These are phyloP conservation scores for Rossbeevera mucosa DNA, from an alignment of 768 basidiomycete species.

Conservation along the genomic window DNA sequence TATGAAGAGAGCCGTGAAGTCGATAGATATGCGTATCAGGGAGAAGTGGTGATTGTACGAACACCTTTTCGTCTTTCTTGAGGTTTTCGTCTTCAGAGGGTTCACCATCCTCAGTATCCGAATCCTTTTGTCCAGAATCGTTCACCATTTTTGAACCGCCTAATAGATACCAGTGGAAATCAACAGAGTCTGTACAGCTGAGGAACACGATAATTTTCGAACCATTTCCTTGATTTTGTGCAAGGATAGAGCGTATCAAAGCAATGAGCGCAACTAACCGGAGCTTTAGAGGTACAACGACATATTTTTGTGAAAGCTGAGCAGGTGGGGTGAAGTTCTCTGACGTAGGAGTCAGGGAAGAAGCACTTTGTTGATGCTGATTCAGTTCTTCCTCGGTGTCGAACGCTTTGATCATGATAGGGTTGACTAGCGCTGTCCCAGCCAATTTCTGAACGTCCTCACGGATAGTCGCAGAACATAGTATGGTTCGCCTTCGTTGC, in stretches of 20 bases:
- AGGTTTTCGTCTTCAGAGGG: constrained; percentile 23
- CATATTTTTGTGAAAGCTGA: constrained; percentile 87
- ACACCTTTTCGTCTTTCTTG: constrained; percentile 40
- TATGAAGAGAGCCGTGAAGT: constrained; percentile 89
- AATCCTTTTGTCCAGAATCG: constrained; percentile 21
- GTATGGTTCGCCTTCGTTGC: constrained; percentile 74
- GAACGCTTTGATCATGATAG: constrained; percentile 78
- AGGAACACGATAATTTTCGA: constrained; percentile 91
- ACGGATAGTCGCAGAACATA: constrained; percentile 95
- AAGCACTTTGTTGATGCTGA: constrained; percentile 12
- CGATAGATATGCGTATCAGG: constrained; percentile 81
- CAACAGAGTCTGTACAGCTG: constrained; percentile 96
- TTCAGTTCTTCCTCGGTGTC: constrained; percentile 38
- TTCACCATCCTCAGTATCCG: constrained; percentile 22
- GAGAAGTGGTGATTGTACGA: constrained; percentile 66
- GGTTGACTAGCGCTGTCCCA: constrained; percentile 71
- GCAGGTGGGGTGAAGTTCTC: constrained; percentile 89
- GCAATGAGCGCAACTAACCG: constrained; percentile 90
- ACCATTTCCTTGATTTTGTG: constrained; percentile 51
- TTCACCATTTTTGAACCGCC: constrained; percentile 66
- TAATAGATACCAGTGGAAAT: constrained; percentile 89
- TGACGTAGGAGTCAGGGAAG: constrained; percentile 19
- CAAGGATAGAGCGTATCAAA: constrained; percentile 74
- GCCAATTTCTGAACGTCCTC: constrained; percentile 94
- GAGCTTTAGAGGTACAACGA: constrained; percentile 86